Evolutionary conservation across 768 basidiomycete genomes (phyloP), one percentile per base, ranked within the genome.

Genomic region (Cystofilobasidium capitatum): DNA sequence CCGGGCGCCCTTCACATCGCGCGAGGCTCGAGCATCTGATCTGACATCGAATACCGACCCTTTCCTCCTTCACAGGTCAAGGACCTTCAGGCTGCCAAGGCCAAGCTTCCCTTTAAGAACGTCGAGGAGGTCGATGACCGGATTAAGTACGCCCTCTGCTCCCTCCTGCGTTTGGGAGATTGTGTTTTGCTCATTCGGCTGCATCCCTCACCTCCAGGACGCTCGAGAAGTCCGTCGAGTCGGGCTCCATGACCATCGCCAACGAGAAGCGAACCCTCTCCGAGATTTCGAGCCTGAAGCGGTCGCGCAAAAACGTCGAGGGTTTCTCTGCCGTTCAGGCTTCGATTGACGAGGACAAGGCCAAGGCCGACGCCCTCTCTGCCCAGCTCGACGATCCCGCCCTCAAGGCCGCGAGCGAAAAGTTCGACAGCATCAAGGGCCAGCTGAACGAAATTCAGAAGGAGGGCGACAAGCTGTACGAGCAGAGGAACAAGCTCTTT

Each of bases 191-290:
- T n/a, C n/a, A n/a, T 45, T 45, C 14, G n/a, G n/a, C 13, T n/a
- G 44, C 44, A 45, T 45, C n/a, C n/a, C n/a, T 14, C n/a, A 45
- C 44, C 44, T n/a, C n/a, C 57, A 93, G 91, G 72, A 81, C 86
- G 69, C 80, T 96, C 69, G 89, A 98, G 59, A 87, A 84, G 74
- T 88, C 91, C 75, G 86, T 99, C 62, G 94, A 98, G 75, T 89
- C 89, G 6, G 94, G 94, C 31, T 84, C 73, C 67, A 82, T 99
- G 82, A 96, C 90, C 75, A 82, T 98, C 67, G 91, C 86, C 33
- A 93, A 96, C 65, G 96, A 99, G 79, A 97, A 96, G 79, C 86
- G 91, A 61, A 89, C 92, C 6, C 82, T 99, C n/a, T 83, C 84
- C 71, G 94, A 98, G 73, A 94, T 99, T 70, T 84, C 82, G 70